Evolutionary conservation across 179 eudicot species (phyloP).

Genomic region (Kewa caespitosa): DNA sequence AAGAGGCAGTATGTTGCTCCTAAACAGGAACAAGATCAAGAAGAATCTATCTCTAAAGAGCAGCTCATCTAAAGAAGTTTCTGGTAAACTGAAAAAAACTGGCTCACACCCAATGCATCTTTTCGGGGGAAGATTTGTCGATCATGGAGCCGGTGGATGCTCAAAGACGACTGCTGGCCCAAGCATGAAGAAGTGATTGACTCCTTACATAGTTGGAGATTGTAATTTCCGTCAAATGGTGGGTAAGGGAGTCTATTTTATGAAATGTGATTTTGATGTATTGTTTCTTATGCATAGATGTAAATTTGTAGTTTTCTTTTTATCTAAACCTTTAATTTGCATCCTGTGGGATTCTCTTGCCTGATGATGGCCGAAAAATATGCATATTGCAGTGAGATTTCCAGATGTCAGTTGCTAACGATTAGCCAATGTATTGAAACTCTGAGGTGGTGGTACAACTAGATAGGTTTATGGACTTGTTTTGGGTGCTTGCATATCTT

Average conservation of each 20-base stretch:
- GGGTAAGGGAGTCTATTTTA: background rate
- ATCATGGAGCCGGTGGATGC: slow-evolving; percentile 53
- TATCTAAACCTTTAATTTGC: slow-evolving; percentile 4
- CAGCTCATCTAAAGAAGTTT: slow-evolving; percentile 48
- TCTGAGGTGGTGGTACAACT: too few species aligned
- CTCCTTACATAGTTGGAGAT: background rate
- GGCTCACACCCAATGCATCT: slow-evolving; percentile 46
- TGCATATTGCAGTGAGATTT: slow-evolving; percentile 16
- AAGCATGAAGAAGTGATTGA: slow-evolving; percentile 38
- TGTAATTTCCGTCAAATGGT: slow-evolving; percentile 5
- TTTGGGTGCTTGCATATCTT: too few species aligned
- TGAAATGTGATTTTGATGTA: slow-evolving; percentile 8
- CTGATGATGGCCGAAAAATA: slow-evolving; percentile 13
- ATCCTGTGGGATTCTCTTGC: background rate
- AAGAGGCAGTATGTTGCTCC: slow-evolving; percentile 54
- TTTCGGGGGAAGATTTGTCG: slow-evolving; percentile 48
- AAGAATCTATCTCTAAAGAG: slow-evolving; percentile 61
- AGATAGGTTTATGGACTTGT: too few species aligned
- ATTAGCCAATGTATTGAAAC: too few species aligned
- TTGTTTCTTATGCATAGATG: slow-evolving; percentile 19
- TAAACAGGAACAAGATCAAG: slow-evolving; percentile 48
- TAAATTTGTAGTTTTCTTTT: slow-evolving; percentile 24
- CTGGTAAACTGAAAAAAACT: slow-evolving; percentile 61
- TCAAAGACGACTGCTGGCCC: slow-evolving; percentile 50
- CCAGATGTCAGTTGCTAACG: slow-evolving; percentile 6